Base-by-base conservation (phyloP, 2,329 filamentous ascomycete genomes). In the Fonsecaea monophora region DNA sequence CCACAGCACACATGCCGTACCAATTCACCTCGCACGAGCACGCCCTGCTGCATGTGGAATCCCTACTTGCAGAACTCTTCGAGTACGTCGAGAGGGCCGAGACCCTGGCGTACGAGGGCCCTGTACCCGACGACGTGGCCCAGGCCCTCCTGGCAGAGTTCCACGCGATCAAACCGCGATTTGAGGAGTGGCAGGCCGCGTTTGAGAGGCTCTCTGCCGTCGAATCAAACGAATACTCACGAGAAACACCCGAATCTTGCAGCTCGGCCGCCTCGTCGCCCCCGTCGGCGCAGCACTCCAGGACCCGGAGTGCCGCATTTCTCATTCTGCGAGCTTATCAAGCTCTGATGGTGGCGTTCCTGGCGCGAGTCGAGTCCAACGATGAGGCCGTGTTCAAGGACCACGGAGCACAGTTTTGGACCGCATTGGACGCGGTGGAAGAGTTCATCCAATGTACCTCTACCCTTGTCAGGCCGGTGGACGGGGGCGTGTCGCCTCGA, bases 21-120 rank as follows among this genome's bases (percentile, higher is more conserved):
- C 55, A 45, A n/a, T 71, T 69, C 37, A 53, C 34, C 35, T 67
- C 61, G 8, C 60, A 55, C 53, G 67, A 71, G 15, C 38, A 71
- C 10, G 67, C 67, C 38, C 53, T 71, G 34, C 18, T 59, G 25
- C 62, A 64, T n/a, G 58, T 65, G 25, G 66, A 64, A 38, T n/a
- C 40, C 18, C 55, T 67, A 1, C 53, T 68, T 9, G 25, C 45
- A 12, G 42, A 54, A 4, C 38, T 68, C 4, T 18, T 61, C 53
- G 53, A 62, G 5, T 62, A 54, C 53, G 62, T 53, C 8, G 42
- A 55, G 2, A 37, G 45, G 32, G 32, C 42, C 1, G 56, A 63
- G n/a, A 40, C 18, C 1, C 38, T 56, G 10, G 38, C 30, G 38
- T n/a, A 34, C 9, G 13, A 54, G 5, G 60, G 55, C 3, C 60